Evolutionary conservation across 805 yeast species (phyloP), one percentile per base, ranked within the genome.

Genomic region (Suhomyces faveliae): DNA sequence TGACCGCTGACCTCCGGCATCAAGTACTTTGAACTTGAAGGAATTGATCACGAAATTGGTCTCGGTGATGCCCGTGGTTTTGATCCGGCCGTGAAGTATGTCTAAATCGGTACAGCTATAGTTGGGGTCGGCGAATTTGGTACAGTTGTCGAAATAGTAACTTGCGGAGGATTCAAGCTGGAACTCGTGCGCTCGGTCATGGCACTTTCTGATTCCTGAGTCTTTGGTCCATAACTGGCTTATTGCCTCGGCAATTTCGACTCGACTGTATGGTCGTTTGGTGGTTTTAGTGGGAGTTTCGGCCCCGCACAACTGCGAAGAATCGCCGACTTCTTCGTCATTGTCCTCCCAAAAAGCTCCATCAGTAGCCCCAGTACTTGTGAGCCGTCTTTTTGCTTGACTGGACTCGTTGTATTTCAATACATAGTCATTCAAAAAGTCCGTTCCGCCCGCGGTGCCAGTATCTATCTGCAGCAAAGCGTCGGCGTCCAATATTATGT

Each of bases 1-100:
- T 17, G 89, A 81, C 51, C 97, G 71, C 68, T 91, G 97, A 1
- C 99, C 99, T 45, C 99, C 99, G 3, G 97, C 98, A 73, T 94
- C 99, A 23, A 90, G 70, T 37, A 94, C 88, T 59, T 82, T 83
- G 63, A 91, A 84, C 53, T 76, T 80, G 41, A 82, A 77, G 2
- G 81, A 76, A 43, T 73, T 73, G 51, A 92, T 81, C 47, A 76
- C 74, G 68, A 94, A 91, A 46, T 76, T 79, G 5, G 94, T 86
- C 64, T 92, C 96, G 1, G 95, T 87, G 45, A 94, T 89, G 3
- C 99, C 99, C 0, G 97, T 91, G 11, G 99, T 92, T 68, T 92
- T 91, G 58, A 94, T 88, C 29, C 99, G 76, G 3, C 97, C 98
- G 58, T 80, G 85, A 54, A 94, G 70, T 47, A 94, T 90, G 66